Percentiles rank a stretch among this genome's conserved stretches.
Evolutionary conservation across 768 basidiomycete species (phyloP).

Genomic region (Terana coerulea): DNA sequence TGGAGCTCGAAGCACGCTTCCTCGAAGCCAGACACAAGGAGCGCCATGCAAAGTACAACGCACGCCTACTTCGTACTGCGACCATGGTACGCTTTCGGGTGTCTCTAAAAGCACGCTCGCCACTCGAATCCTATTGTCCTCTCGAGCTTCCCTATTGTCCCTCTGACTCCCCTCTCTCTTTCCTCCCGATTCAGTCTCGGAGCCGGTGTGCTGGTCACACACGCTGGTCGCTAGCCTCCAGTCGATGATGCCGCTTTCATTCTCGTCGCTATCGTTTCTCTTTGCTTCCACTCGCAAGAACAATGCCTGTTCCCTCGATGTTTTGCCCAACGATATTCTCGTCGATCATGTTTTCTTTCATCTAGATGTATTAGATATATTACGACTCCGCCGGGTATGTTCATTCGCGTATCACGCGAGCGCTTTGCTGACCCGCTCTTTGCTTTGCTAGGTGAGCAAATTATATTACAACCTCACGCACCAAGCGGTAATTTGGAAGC

Average conservation of each 20-base stretch:
- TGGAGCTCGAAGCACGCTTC: too few relatives aligned
- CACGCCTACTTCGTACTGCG: neutral
- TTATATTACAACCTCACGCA: constrained; percentile 61
- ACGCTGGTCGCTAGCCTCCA: neutral
- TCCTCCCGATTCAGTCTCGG: neutral
- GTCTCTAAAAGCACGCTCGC: neutral
- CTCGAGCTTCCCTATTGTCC: neutral
- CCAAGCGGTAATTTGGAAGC: constrained; percentile 67
- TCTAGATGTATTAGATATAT: constrained; percentile 35
- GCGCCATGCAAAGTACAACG: neutral
- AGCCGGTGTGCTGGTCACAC: neutral
- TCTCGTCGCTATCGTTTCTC: neutral
- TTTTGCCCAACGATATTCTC: constrained; percentile 35
- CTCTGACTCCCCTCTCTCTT: neutral
- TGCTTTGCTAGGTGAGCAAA: constrained; percentile 48
- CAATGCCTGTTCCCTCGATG: constrained; percentile 12
- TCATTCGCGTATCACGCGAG: neutral
- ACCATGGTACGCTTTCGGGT: neutral
- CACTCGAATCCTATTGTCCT: neutral
- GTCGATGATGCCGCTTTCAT: neutral
- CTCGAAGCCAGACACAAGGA: neutral
- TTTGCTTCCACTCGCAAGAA: neutral
- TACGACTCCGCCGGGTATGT: constrained; percentile 35
- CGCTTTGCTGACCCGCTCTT: neutral
- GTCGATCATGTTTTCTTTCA: constrained; percentile 33